Conservation (phyloP, 169 alveolate species). For the Plasmodium gonderi region DNA sequence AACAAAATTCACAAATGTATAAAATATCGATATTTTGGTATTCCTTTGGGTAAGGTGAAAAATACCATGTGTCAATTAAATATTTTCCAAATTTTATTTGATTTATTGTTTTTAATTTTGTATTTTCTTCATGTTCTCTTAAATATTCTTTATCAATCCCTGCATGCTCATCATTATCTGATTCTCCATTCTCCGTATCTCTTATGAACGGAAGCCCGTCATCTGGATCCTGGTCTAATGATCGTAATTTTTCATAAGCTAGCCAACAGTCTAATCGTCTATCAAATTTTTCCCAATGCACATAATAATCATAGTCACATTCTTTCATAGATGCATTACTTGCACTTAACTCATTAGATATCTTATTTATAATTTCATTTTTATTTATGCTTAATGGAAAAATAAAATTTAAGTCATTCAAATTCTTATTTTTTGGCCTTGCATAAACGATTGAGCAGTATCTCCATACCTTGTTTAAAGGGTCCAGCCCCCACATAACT, state of each 20-base stretch:
- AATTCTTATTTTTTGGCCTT: constrained; percentile 65
- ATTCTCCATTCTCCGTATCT: constrained; percentile 76
- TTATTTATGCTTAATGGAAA: constrained; percentile 1
- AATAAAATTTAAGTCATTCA: constrained; percentile 5
- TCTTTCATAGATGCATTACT: constrained; percentile 16
- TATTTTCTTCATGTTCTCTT: constrained; percentile 95
- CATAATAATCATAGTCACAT: constrained; percentile 89
- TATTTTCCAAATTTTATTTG: constrained; percentile 93
- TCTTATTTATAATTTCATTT: constrained; percentile 24
- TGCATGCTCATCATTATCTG: constrained; percentile 84
- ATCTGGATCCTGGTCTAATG: constrained; percentile 84
- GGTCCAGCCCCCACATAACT: constrained; percentile 84
- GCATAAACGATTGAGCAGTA: constrained; percentile 83
- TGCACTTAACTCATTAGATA: constrained; percentile 59
- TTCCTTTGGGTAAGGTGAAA: constrained; percentile 97
- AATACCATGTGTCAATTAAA: constrained; percentile 97
- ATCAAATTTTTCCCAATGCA: constrained; percentile 91
- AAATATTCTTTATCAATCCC: constrained; percentile 93
- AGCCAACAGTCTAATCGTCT: constrained; percentile 92
- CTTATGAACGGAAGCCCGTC: constrained; percentile 77
- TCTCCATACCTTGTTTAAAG: constrained; percentile 78
- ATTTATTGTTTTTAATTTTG: constrained; percentile 94
- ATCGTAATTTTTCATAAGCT: constrained; percentile 85
- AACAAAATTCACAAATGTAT: constrained; percentile 96
- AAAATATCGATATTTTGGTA: constrained; percentile 94